A percentile compares a stretch with the other conserved stretches of the same genome.
Conservation (phyloP, 805 yeast genomes). For the Cyberlindnera xishuangbannaensis region DNA sequence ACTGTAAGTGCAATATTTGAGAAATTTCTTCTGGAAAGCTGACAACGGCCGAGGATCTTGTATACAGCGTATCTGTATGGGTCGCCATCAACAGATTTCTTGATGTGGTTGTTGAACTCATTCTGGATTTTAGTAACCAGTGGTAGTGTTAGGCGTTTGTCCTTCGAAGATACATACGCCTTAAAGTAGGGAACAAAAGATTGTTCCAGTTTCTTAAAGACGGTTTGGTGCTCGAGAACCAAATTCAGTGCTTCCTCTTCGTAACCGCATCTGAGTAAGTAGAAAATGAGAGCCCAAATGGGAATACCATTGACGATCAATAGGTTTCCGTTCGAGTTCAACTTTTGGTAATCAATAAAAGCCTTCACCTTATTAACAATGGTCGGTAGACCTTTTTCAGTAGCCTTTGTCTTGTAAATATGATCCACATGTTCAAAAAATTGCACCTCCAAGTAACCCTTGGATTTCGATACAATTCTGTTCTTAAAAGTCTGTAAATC, state of each 20-base stretch:
- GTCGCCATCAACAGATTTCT: conserved; percentile 62
- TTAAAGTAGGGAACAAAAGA: conserved; percentile 76
- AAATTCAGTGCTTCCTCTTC: conserved; percentile 71
- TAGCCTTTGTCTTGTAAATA: conserved; percentile 48
- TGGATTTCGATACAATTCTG: conserved; percentile 49
- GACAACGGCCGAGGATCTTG: conserved; percentile 89
- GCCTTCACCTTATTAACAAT: conserved; percentile 66
- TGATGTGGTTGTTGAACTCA: conserved; percentile 82
- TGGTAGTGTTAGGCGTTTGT: conserved; percentile 55
- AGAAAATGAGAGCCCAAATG: conserved; percentile 90
- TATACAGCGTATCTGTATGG: conserved; percentile 88
- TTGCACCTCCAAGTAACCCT: conserved; percentile 63
- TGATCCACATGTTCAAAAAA: conserved; percentile 70
- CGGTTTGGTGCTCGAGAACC: conserved; percentile 54
- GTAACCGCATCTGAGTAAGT: conserved; percentile 79
- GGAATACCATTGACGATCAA: conserved; percentile 77
- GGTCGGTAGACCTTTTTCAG: conserved; percentile 62
- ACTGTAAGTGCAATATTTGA: conserved; percentile 68
- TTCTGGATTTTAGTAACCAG: conserved; percentile 62
- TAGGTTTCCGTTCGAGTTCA: conserved; percentile 42
- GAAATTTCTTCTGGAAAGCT: conserved; percentile 55
- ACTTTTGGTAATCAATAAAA: conserved; percentile 43
- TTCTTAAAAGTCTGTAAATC: conserved; percentile 21
- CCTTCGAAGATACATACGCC: conserved; percentile 54
- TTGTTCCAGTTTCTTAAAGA: conserved; percentile 79